Percentiles rank a stretch among this genome's conserved stretches.
These are phyloP conservation scores for Neocatenulostroma microsporum DNA, from an alignment of 2,329 filamentous ascomycete species.

Conservation along the genomic window DNA sequence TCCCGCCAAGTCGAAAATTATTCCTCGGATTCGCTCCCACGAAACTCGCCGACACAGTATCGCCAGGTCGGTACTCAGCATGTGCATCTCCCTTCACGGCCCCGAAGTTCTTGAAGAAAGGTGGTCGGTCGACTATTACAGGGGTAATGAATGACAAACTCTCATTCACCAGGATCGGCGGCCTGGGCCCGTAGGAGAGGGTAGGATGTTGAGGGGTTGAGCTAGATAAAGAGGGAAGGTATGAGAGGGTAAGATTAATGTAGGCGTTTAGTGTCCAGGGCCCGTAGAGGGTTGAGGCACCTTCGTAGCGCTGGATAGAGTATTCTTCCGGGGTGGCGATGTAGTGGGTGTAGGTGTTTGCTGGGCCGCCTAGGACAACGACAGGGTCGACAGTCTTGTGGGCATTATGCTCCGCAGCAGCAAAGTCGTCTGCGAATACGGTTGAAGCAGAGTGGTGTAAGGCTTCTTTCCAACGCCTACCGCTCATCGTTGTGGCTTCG, in stretches of 20 bases:
- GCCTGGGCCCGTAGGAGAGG: conserved; percentile 47
- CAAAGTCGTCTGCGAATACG: conserved; percentile 13
- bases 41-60: conserved; percentile 60
- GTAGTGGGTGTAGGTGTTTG: conserved; percentile 85
- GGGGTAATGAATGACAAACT: conserved; percentile 72
- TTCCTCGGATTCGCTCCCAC: conserved; percentile 86
- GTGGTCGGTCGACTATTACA: conserved; percentile 65
- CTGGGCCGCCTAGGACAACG: conserved; percentile 81
- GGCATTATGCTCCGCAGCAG: conserved; percentile 39
- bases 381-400: conserved; percentile 51
- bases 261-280: conserved; percentile 75
- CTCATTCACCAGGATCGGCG: conserved; percentile 69
- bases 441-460: conserved; percentile 46
- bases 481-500: conserved; percentile 88
- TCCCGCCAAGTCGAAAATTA: conserved; percentile 69
- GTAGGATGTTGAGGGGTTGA: conserved; percentile 28
- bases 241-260: conserved; percentile 72
- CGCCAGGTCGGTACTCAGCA: conserved; percentile 47
- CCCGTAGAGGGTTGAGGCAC: conserved; percentile 85
- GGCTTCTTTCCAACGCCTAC: conserved; percentile 73
- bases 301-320: conserved; percentile 80
- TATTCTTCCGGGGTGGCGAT: conserved; percentile 75
- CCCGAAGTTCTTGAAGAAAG: conserved; percentile 62
- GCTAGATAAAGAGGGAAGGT: conserved; percentile 48
- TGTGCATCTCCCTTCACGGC: conserved; percentile 51